These are phyloP conservation scores for Linnemannia hyalina DNA, from an alignment of 192 early-diverging fungal genomes.

Conservation along the genomic window DNA sequence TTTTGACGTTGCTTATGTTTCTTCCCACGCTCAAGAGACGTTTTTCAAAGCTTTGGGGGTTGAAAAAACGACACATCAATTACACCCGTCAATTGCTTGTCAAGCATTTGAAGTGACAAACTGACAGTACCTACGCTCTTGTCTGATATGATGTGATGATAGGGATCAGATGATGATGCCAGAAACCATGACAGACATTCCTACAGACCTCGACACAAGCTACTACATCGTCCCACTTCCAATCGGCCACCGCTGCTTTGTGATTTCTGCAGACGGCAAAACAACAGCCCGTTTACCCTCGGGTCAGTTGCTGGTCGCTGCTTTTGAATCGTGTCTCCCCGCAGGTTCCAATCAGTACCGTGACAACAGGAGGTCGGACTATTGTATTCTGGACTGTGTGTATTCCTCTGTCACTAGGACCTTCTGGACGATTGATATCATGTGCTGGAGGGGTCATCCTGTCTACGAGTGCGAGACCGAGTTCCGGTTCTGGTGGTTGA, in stretches of 20 bases:
- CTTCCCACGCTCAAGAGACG: not conserved
- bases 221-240: slow-evolving; percentile 70
- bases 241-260: slow-evolving; percentile 68
- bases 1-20: not conserved
- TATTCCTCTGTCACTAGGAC: slow-evolving; percentile 63
- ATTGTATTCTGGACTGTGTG: slow-evolving; percentile 72
- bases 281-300: slow-evolving; percentile 26
- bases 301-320: slow-evolving; percentile 26
- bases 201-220: slow-evolving; percentile 60
- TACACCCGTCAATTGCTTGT: not conserved
- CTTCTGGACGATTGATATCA: slow-evolving; percentile 70
- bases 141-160: not conserved
- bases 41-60: not conserved
- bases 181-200: slow-evolving; percentile 64
- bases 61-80: not conserved
- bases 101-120: not conserved
- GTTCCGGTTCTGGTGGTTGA: slow-evolving; percentile 68
- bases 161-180: slow-evolving; percentile 73
- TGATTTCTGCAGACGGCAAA: slow-evolving; percentile 65
- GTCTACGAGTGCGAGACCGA: slow-evolving; percentile 74
- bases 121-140: not conserved
- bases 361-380: slow-evolving; percentile 65
- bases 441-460: slow-evolving; percentile 74
- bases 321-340: slow-evolving; percentile 67
- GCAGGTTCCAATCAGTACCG: slow-evolving; percentile 62